Conservation (phyloP, 768 basidiomycete genomes). For the Xanthoconium stramineum region DNA sequence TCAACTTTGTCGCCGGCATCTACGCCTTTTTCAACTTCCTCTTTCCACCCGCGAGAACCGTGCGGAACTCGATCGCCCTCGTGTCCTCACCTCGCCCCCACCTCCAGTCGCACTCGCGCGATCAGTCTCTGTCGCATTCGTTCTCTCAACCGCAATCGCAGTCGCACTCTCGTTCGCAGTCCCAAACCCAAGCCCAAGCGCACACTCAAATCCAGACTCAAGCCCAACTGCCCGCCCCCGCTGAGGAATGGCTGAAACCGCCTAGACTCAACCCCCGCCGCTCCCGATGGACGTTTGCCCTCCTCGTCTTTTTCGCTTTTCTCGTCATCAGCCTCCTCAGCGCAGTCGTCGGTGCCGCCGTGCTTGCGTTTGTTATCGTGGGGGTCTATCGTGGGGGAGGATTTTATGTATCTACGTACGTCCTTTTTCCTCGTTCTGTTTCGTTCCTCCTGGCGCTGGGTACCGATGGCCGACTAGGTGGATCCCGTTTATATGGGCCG, state of each 20-base stretch:
- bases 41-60: conserved; percentile 32
- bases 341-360: conserved; percentile 22
- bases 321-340: conserved; percentile 27
- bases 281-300: conserved; percentile 37
- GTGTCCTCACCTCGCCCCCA: background rate
- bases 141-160: background rate
- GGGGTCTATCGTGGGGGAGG: conserved; percentile 33
- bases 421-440: background rate
- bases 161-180: background rate
- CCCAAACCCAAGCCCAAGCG: background rate
- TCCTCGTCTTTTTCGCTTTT: conserved; percentile 40
- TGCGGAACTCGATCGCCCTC: conserved; percentile 1
- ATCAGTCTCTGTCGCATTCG: background rate
- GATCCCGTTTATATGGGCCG: conserved; percentile 42
- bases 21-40: conserved; percentile 43
- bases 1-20: conserved; percentile 37
- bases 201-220: background rate
- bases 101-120: background rate
- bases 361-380: conserved; percentile 38
- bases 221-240: background rate
- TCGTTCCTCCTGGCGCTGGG: background rate
- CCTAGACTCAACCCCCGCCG: conserved; percentile 32
- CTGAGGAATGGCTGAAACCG: conserved; percentile 11
- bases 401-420: background rate
- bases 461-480: conserved; percentile 17